Percentiles rank a stretch among this genome's conserved stretches.
Conservation (phyloP, 2,329 filamentous ascomycete genomes). For the Alternaria infectoria region DNA sequence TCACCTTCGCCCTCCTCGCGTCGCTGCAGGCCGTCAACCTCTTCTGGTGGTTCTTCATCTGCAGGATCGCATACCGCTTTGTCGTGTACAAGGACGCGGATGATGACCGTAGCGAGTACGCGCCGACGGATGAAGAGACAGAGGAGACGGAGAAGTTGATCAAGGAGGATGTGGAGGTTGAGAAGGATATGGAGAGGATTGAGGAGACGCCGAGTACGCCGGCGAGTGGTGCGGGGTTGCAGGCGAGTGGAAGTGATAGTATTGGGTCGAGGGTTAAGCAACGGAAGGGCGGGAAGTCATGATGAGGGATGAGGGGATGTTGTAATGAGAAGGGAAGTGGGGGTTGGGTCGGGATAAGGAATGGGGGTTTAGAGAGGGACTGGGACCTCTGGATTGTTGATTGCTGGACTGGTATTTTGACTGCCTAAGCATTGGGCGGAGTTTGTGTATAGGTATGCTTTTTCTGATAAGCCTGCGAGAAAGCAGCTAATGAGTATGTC, state of each 20-base stretch:
- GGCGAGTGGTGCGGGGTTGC: slow-evolving; percentile 4
- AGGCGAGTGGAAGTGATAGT: slow-evolving; percentile 13
- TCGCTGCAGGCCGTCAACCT: slow-evolving; percentile 76
- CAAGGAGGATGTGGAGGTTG: neutral
- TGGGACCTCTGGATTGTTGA: neutral
- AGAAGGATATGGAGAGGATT: slow-evolving; percentile 14
- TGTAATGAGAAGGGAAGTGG: neutral
- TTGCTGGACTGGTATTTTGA: neutral
- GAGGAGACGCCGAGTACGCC: slow-evolving; percentile 31
- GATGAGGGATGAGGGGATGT: neutral
- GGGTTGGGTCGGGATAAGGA: neutral
- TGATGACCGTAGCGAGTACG: slow-evolving; percentile 75
- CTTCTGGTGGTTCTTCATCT: slow-evolving; percentile 81
- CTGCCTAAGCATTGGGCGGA: neutral
- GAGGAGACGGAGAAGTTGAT: slow-evolving; percentile 31
- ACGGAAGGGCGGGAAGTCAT: slow-evolving; percentile 19
- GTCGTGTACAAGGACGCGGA: slow-evolving; percentile 65
- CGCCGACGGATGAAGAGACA: slow-evolving; percentile 56
- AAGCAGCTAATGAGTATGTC: neutral
- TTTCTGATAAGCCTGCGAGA: neutral
- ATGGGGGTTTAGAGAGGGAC: neutral
- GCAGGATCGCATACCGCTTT: slow-evolving; percentile 76
- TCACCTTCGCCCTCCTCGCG: slow-evolving; percentile 69
- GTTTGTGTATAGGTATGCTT: neutral
- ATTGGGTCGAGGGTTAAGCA: slow-evolving; percentile 28